Evolutionary conservation across 2,329 filamentous ascomycete genomes (phyloP), one percentile per base, ranked within the genome.

Genomic region (Falciphora oryzae): DNA sequence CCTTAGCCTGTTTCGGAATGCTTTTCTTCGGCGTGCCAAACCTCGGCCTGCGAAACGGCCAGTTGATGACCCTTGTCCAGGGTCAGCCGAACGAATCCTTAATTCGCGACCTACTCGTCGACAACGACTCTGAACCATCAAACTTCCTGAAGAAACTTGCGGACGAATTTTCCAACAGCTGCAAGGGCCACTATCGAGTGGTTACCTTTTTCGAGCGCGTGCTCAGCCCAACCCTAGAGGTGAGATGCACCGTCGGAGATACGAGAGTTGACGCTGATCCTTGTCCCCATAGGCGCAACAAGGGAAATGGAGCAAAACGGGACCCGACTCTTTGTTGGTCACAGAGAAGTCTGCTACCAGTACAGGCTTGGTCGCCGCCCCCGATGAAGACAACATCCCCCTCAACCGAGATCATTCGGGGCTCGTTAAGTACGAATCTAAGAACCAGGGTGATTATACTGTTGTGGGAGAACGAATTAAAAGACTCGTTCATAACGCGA

Each of bases 11-110:
- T 29, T 69, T 65, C 50, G 69, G 69, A 13, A 28, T 72, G 57
- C 25, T 74, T 16, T 69, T 74, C 35, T 74, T 74, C 57, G 71
- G 71, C 16, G 70, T 74, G 8, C 72, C 71, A 8, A 72, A 75
- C 14, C 68, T 68, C 29, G 71, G 72, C 2, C 62, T 72, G 18
- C 64, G 68, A 35, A 68, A 71, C 50, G 31, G 67, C 3, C 67
- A 68, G 32, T 61, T 73, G 25, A 53, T 50, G 16, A 67, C 61
- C 29, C 53, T 73, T 25, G 69, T 72, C 0, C 61, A 64, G 25
- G 69, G 69, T 4, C 67, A 71, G 44, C 71, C 71, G 1, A 73
- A 72, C n/a, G 63, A 70, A 57, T 56, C 57, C 1, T 62, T 72
- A 18, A 69, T 73, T 13, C n/a, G 50, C 8, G 63, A 68, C 50